Percentiles rank a stretch among this genome's conserved stretches.
Conservation (phyloP, 2,329 filamentous ascomycete genomes). For the Aspergillus oerlinghausenensis region DNA sequence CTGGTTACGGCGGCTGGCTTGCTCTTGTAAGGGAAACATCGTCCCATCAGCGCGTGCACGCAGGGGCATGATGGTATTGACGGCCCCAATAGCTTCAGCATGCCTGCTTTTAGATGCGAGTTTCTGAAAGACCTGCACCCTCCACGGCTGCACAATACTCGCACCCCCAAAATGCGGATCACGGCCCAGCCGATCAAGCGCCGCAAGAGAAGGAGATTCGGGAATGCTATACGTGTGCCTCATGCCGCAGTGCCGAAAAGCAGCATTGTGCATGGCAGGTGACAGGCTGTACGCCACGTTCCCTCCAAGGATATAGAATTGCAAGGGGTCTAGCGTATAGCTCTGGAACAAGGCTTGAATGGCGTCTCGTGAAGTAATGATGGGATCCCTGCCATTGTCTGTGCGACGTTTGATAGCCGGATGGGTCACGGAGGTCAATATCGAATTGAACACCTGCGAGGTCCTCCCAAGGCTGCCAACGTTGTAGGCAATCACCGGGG, state of each 20-base stretch:
- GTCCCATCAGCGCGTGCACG: slow-evolving; percentile 33
- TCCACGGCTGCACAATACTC: slow-evolving; percentile 43
- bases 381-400: slow-evolving; percentile 25
- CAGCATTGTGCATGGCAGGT: slow-evolving; percentile 42
- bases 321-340: slow-evolving; percentile 38
- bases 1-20: slow-evolving; percentile 40
- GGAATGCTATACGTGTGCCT: slow-evolving; percentile 38
- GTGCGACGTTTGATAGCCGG: slow-evolving; percentile 26
- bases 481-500: slow-evolving; percentile 39
- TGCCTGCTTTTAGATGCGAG: slow-evolving; percentile 38
- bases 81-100: slow-evolving; percentile 43
- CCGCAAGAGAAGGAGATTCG: slow-evolving; percentile 32
- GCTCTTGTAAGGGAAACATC: slow-evolving; percentile 34
- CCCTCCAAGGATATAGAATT: slow-evolving; percentile 41
- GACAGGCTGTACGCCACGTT: slow-evolving; percentile 41
- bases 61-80: slow-evolving; percentile 44
- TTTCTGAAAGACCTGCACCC: slow-evolving; percentile 36
- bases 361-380: slow-evolving; percentile 35
- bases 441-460: slow-evolving; percentile 42
- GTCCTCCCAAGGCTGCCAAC: slow-evolving; percentile 38
- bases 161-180: slow-evolving; percentile 39
- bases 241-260: slow-evolving; percentile 37
- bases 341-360: slow-evolving; percentile 38
- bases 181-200: slow-evolving; percentile 33
- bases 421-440: slow-evolving; percentile 40